Percentiles rank a stretch among this genome's conserved stretches.
Conservation (phyloP, 1,139 yeast species). For the Nakaseomyces bracarensis region DNA sequence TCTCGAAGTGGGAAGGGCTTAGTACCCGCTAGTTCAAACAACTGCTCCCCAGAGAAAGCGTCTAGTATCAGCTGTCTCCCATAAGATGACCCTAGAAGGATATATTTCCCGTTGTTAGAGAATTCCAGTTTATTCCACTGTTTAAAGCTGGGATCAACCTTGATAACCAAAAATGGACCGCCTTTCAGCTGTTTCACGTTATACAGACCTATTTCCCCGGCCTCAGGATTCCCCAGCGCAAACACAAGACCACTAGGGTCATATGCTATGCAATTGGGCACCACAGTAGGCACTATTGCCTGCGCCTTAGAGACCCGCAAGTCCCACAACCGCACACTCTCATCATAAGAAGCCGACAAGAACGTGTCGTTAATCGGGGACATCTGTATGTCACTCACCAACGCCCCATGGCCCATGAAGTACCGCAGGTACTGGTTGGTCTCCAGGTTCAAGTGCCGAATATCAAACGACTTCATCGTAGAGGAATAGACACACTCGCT, state of each 20-base stretch:
- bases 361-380: constrained; percentile 65
- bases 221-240: constrained; percentile 52
- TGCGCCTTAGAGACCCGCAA: constrained; percentile 51
- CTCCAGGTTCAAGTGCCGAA: constrained; percentile 66
- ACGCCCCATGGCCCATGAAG: constrained; percentile 76
- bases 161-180: constrained; percentile 43
- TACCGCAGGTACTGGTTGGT: constrained; percentile 77
- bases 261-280: constrained; percentile 53
- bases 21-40: constrained; percentile 46
- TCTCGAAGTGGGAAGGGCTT: constrained; percentile 36
- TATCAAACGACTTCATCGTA: constrained; percentile 65
- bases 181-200: constrained; percentile 51
- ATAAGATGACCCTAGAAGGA: constrained; percentile 54
- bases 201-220: constrained; percentile 48
- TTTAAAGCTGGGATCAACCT: constrained; percentile 34
- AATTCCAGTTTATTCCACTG: constrained; percentile 68
- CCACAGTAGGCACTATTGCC: constrained; percentile 54
- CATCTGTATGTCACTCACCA: constrained; percentile 65
- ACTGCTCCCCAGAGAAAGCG: constrained; percentile 56
- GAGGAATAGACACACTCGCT: constrained; percentile 76
- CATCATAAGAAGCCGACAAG: constrained; percentile 64
- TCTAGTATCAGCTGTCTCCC: constrained; percentile 56
- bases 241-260: constrained; percentile 82
- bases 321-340: constrained; percentile 85
- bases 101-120: constrained; percentile 67